A percentile compares a stretch with the other conserved stretches of the same genome.
These are phyloP conservation scores for Sclerotinia borealis DNA, from an alignment of 2,329 filamentous ascomycete genomes.

Conservation along the genomic window DNA sequence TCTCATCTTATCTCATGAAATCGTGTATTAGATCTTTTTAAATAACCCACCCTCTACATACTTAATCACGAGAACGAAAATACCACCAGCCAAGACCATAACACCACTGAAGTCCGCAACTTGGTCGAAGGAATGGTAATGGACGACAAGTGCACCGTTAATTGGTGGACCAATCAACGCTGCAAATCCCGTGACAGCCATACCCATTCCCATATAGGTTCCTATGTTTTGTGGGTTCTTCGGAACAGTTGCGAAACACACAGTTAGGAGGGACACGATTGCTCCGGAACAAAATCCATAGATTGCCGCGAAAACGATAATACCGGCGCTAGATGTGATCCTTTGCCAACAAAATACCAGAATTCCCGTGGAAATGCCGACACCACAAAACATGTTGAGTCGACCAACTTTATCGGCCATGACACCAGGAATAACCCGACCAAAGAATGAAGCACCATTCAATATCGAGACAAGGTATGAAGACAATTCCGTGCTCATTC, in stretches of 20 bases:
- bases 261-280: slow-evolving; percentile 29
- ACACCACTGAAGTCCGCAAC: slow-evolving; percentile 25
- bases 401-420: slow-evolving; percentile 21
- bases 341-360: slow-evolving; percentile 12
- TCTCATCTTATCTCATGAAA: background rate
- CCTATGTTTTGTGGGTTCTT: slow-evolving; percentile 64
- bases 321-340: slow-evolving; percentile 1
- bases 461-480: slow-evolving; percentile 47
- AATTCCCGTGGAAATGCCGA: slow-evolving; percentile 7
- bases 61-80: slow-evolving; percentile 12
- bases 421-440: slow-evolving; percentile 10
- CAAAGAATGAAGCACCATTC: slow-evolving; percentile 25
- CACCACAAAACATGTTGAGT: slow-evolving; percentile 27
- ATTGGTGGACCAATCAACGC: slow-evolving; percentile 63
- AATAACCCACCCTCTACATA: slow-evolving; percentile 4
- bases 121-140: slow-evolving; percentile 39
- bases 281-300: slow-evolving; percentile 25
- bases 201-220: slow-evolving; percentile 59
- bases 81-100: slow-evolving; percentile 21
- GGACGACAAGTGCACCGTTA: slow-evolving; percentile 53
- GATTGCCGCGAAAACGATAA: slow-evolving; percentile 11
- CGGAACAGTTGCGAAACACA: slow-evolving; percentile 34
- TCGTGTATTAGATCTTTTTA: background rate
- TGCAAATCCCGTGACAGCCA: slow-evolving; percentile 56
- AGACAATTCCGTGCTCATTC: slow-evolving; percentile 42